Evolutionary conservation across 805 yeast genomes (phyloP), one percentile per base, ranked within the genome.

Genomic region (Cyberlindnera petersonii): DNA sequence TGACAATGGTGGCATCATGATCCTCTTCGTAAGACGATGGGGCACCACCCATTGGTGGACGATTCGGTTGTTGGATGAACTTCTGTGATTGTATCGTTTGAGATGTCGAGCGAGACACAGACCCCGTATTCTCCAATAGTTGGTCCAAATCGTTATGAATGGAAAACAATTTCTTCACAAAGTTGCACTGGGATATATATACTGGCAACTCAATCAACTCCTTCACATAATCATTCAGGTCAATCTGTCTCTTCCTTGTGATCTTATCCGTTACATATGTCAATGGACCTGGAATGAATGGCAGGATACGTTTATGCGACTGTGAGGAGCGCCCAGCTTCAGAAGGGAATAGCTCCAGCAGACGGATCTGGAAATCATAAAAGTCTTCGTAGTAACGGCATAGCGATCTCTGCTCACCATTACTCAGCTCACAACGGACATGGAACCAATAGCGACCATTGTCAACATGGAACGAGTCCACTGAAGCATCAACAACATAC

Each of bases 261-360:
- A 77, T 75, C 13, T 77, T 64, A 63, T 91, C 97, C 46, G 87
- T 87, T 39, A 93, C 95, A 53, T 83, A 85, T 26, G 94, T 82
- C 33, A 91, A 71, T 3, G 98, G 99, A 1, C 98, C 98, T 0
- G 98, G 98, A 55, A 93, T 89, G 49, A 82, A 87, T 7, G 98
- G 98, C 41, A 93, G 71, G 22, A 84, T 81, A 48, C 98, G 77
- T 37, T 79, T 77, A 20, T 77, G 70, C 61, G 84, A 84, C 30
- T 79, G 80, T 31, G 78, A 80, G 33, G 57, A 64, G 49, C 86
- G 79, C 11, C 97, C 97, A 8, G 97, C 95, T 61, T 91, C 98
- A 44, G 74, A 78, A 7, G 97, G 97, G 69, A 85, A 93, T 20
- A 79, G 71, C 52, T 84, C 93, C 35, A 91, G 68, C 35, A 93